Percentiles rank a stretch among this genome's conserved stretches.
These are phyloP conservation scores for Yamadazyma epiphylla DNA, from an alignment of 1,139 yeast genomes.

Conservation along the genomic window DNA sequence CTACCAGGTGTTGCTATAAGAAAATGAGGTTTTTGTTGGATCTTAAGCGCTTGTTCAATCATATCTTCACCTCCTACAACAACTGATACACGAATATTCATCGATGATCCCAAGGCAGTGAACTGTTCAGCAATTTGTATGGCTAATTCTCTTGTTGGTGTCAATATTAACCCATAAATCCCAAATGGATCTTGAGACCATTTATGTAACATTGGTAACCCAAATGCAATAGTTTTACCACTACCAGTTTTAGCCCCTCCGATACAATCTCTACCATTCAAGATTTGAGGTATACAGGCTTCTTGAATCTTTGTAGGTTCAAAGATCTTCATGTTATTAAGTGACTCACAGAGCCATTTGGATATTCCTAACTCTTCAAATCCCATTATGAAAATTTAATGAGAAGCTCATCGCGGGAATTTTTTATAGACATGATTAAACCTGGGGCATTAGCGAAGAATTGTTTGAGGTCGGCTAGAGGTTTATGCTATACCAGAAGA, in stretches of 20 bases:
- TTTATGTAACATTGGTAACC: constrained; percentile 87
- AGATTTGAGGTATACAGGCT: constrained; percentile 84
- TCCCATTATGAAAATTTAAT: constrained; percentile 18
- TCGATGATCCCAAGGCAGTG: constrained; percentile 83
- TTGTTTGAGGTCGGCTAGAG: neutral
- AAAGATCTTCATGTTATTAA: constrained; percentile 74
- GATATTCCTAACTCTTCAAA: constrained; percentile 74
- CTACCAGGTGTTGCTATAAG: constrained; percentile 98
- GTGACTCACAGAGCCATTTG: constrained; percentile 81
- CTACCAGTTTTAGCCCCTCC: constrained; percentile 99
- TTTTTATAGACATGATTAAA: constrained; percentile 1
- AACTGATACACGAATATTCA: constrained; percentile 77
- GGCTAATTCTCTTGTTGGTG: constrained; percentile 96
- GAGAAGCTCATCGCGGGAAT: constrained; percentile 7
- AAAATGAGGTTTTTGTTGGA: constrained; percentile 86
- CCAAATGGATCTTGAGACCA: constrained; percentile 98
- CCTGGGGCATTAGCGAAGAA: too few species aligned
- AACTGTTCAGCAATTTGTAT: constrained; percentile 96
- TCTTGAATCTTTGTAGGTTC: constrained; percentile 84
- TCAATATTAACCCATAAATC: constrained; percentile 79
- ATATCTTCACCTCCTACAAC: constrained; percentile 96
- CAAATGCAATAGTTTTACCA: constrained; percentile 97
- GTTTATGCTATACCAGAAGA: neutral
- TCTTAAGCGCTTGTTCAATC: constrained; percentile 75
- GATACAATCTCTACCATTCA: constrained; percentile 83